Conservation (phyloP, 2,329 filamentous ascomycete genomes). For the Thyridium curvatum region DNA sequence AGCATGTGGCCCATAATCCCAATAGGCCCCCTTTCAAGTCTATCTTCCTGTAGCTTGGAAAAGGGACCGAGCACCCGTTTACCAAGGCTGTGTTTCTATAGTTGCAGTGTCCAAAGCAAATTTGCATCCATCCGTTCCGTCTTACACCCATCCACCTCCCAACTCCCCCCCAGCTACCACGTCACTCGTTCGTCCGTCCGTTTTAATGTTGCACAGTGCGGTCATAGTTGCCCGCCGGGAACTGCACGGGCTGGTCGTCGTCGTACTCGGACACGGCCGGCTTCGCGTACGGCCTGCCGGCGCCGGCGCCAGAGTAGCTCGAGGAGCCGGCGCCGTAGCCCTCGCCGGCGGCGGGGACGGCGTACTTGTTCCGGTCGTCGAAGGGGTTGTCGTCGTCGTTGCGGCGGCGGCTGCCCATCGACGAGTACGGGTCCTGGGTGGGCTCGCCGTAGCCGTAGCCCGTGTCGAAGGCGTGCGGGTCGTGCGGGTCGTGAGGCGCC, state of each 20-base stretch:
- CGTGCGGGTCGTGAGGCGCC: slow-evolving; percentile 21
- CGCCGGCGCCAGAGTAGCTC: slow-evolving; percentile 2
- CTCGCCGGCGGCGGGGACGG: slow-evolving; percentile 19
- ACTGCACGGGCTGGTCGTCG: slow-evolving; percentile 41
- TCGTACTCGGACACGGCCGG: slow-evolving; percentile 29
- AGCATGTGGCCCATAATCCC: no score
- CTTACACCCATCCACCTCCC: no score
- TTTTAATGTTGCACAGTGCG: slow-evolving; percentile 21
- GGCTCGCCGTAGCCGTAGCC: slow-evolving; percentile 9
- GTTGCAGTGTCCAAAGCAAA: no score
- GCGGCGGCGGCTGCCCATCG: neutral
- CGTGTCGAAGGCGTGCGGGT: slow-evolving; percentile 18
- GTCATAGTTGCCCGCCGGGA: slow-evolving; percentile 53
- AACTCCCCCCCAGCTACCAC: no score
- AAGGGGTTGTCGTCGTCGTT: slow-evolving; percentile 33
- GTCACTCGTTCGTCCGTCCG: no score
- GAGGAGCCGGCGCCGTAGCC: slow-evolving; percentile 5
- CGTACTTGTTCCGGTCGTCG: slow-evolving; percentile 36
- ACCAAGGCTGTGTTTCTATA: no score
- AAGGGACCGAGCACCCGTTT: no score
- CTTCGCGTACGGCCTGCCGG: slow-evolving; percentile 1
- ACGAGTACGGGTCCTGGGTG: slow-evolving; percentile 14
- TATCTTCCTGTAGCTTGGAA: no score
- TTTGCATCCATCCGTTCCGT: no score
- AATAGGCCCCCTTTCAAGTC: no score